Base-by-base conservation (phyloP, 768 basidiomycete genomes). In the Amanita pseudoporphyria region DNA sequence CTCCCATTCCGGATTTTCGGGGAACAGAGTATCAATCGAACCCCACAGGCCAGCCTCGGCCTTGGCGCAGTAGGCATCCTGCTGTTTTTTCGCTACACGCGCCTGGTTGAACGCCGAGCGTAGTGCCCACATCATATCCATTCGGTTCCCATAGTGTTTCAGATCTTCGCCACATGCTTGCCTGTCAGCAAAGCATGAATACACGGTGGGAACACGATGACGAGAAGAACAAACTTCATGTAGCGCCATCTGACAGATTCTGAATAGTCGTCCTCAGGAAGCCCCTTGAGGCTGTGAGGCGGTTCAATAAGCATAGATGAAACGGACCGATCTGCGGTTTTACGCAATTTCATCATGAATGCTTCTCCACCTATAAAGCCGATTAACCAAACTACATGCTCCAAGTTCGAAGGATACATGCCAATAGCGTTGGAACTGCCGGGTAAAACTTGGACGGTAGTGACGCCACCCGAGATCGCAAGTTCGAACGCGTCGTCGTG, bases 261-360 rank as follows among this genome's bases (percentile, higher is more conserved):
- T 32, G 26, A 40, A 13, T 67, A 58, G 45, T 61, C 54, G 47
- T 73, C 68, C 1, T 61, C 57, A 7, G 60, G 56, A 26, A 67
- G 79, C 47, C 69, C 69, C 45, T 77, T 65, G 54, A 93, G 68
- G 12, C 68, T 70, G 59, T 78, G 77, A 1, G 89, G 90, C 35
- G 90, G 86, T 40, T 96, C 92, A 32, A 96, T 69, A 9, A 92
- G 61, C 86, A 91, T 90, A 6, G 87, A 85, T 3, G 78, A 74
- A 1, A 88, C 75, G 0, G 88, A 84, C 19, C 82, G 78, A 54
- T 89, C 86, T 33, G 71, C 62, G 1, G 90, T 90, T 60, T 77
- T 79, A 16, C 94, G 78, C 21, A 90, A 70, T 63, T 96, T 96
- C 58, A 94, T 74, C 58, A 88, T 73, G 59, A 90, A 92, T 0